Evolutionary conservation across 176 grass and related monocot species (phyloP).

Genomic region (Oryza coarctata): DNA sequence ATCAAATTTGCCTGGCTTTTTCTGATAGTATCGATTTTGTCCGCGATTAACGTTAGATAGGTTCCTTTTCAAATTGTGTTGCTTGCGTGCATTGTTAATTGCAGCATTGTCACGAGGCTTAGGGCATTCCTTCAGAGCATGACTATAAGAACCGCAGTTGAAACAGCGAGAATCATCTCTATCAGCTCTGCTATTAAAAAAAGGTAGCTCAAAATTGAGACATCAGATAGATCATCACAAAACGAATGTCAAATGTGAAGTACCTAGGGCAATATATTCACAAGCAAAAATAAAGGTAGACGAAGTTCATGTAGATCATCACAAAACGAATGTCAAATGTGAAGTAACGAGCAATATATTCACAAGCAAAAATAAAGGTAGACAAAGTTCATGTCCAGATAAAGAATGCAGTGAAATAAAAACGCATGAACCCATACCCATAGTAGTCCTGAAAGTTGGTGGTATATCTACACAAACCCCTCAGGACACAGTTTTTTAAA

Average conservation of each 20-base stretch:
- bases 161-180: conserved; percentile 91
- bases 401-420: conserved; percentile 2
- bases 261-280: not conserved
- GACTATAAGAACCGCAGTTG: conserved; percentile 95
- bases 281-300: not conserved
- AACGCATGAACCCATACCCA: not conserved
- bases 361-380: not conserved
- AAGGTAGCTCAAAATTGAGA: conserved; percentile 19
- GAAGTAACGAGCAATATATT: not conserved
- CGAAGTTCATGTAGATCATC: not conserved
- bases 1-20: conserved; percentile 76
- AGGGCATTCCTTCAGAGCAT: conserved; percentile 83
- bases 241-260: not conserved
- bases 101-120: conserved; percentile 83
- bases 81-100: conserved; percentile 81
- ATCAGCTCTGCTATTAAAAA: conserved; percentile 46
- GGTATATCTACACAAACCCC: not conserved
- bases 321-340: not conserved
- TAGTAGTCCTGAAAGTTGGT: not conserved
- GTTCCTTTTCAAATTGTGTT: conserved; percentile 73
- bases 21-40: conserved; percentile 88
- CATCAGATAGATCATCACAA: conserved; percentile 16
- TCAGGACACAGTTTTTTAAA: too few species aligned
- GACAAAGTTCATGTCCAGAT: not conserved
- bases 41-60: conserved; percentile 51